Conservation (phyloP, 352 stramenopile species). For the Globisporangium cystogenes region DNA sequence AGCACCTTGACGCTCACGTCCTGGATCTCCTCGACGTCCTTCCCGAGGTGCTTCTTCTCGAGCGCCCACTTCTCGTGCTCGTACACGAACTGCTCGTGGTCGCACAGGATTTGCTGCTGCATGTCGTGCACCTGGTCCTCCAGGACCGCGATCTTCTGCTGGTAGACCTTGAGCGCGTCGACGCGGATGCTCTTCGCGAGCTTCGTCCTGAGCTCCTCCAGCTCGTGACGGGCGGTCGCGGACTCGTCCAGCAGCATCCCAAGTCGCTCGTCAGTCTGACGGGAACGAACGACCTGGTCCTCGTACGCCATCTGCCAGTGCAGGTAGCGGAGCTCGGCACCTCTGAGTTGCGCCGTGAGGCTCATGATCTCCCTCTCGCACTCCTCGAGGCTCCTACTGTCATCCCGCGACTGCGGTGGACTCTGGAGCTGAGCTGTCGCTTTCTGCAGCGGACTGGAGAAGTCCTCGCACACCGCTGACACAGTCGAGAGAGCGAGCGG, state of each 20-base stretch:
- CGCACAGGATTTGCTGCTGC: slow-evolving; percentile 50
- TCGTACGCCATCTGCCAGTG: slow-evolving; percentile 32
- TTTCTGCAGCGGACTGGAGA: background rate
- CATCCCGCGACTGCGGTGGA: no score
- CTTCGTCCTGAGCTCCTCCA: background rate
- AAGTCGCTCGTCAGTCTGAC: slow-evolving; percentile 25
- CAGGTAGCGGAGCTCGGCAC: slow-evolving; percentile 29
- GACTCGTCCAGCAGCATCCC: slow-evolving; percentile 42
- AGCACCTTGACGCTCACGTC: slow-evolving; percentile 59
- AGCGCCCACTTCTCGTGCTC: slow-evolving; percentile 51
- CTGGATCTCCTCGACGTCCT: slow-evolving; percentile 57
- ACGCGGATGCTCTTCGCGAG: slow-evolving; percentile 7
- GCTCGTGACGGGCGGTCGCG: background rate
- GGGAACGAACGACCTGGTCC: slow-evolving; percentile 20
- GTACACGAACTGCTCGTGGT: slow-evolving; percentile 60
- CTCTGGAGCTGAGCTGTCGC: background rate
- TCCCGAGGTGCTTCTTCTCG: slow-evolving; percentile 38
- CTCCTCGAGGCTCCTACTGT: background rate
- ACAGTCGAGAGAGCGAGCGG: background rate
- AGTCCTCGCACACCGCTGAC: slow-evolving; percentile 6
- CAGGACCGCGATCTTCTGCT: slow-evolving; percentile 42
- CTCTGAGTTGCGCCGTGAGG: slow-evolving; percentile 28
- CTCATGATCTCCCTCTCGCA: slow-evolving; percentile 20
- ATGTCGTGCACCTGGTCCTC: slow-evolving; percentile 43
- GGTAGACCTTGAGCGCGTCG: slow-evolving; percentile 21